These are phyloP conservation scores for Tausonia pullulans DNA, from an alignment of 1,284 basidiomycete genomes.

Conservation along the genomic window DNA sequence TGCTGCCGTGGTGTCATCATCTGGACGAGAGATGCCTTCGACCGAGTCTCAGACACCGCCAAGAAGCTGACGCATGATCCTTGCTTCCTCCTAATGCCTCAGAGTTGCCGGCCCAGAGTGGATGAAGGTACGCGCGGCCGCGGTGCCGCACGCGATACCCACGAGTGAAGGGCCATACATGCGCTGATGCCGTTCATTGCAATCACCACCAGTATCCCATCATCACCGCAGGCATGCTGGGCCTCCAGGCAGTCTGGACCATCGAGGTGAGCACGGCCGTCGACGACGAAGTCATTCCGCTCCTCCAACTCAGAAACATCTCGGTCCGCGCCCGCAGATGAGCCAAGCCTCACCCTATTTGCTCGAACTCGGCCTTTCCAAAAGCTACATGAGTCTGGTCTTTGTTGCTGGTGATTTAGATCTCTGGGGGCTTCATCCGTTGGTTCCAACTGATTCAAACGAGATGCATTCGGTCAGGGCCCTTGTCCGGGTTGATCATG, in stretches of 20 bases:
- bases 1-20: too few species aligned
- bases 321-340: not conserved
- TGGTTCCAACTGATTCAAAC: not conserved
- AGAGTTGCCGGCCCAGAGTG: slow-evolving; percentile 6
- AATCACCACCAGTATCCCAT: slow-evolving; percentile 8
- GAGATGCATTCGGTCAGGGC: slow-evolving; percentile 35
- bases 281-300: slow-evolving; percentile 34
- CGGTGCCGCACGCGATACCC: not conserved
- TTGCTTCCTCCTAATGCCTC: not conserved
- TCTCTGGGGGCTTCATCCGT: not conserved
- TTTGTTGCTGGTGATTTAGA: slow-evolving; percentile 62
- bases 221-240: slow-evolving; percentile 16
- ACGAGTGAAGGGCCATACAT: not conserved
- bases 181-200: not conserved
- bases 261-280: slow-evolving; percentile 74
- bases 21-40: too few species aligned
- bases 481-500: slow-evolving; percentile 78
- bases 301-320: slow-evolving; percentile 9
- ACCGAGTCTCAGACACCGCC: too few species aligned
- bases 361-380: slow-evolving; percentile 75
- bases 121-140: slow-evolving; percentile 7
- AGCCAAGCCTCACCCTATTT: slow-evolving; percentile 72
- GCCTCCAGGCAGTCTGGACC: slow-evolving; percentile 51
- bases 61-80: too few species aligned
- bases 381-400: slow-evolving; percentile 76